Percentiles rank a stretch among this genome's conserved stretches.
Evolutionary conservation across 805 yeast genomes (phyloP).

Genomic region (Suhomyces canberraensis): DNA sequence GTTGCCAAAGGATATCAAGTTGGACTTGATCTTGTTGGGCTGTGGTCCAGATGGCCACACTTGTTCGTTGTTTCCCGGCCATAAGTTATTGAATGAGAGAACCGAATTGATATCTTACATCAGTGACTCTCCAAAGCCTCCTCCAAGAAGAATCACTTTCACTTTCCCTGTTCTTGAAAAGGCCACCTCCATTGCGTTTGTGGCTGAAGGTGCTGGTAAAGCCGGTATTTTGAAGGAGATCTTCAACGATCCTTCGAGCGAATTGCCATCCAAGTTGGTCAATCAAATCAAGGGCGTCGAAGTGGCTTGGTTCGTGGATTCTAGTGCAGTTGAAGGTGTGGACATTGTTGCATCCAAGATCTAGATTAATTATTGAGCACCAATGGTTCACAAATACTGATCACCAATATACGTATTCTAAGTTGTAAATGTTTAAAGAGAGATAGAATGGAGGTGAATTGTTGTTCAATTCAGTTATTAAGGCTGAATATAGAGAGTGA

Average conservation of each 20-base stretch:
- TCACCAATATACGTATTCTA: no score
- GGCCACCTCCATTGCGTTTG: constrained; percentile 63
- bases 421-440: no score
- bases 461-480: no score
- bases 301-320: constrained; percentile 82
- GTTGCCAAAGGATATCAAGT: constrained; percentile 45
- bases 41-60: constrained; percentile 98
- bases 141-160: constrained; percentile 85
- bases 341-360: constrained; percentile 38
- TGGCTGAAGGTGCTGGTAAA: constrained; percentile 87
- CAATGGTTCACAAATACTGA: no score
- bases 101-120: constrained; percentile 56
- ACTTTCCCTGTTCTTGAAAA: constrained; percentile 71
- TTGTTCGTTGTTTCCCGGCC: constrained; percentile 89
- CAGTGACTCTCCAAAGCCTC: constrained; percentile 88
- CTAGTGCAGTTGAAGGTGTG: constrained; percentile 70
- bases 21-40: constrained; percentile 76
- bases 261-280: constrained; percentile 74
- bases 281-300: constrained; percentile 51
- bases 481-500: no score
- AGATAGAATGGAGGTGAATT: no score
- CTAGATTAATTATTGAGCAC: constrained; percentile 9
- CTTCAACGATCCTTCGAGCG: constrained; percentile 48
- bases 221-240: constrained; percentile 68
- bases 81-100: constrained; percentile 57